Conservation (phyloP, 495 filamentous ascomycete genomes). For the Chlorociboria aeruginascens region DNA sequence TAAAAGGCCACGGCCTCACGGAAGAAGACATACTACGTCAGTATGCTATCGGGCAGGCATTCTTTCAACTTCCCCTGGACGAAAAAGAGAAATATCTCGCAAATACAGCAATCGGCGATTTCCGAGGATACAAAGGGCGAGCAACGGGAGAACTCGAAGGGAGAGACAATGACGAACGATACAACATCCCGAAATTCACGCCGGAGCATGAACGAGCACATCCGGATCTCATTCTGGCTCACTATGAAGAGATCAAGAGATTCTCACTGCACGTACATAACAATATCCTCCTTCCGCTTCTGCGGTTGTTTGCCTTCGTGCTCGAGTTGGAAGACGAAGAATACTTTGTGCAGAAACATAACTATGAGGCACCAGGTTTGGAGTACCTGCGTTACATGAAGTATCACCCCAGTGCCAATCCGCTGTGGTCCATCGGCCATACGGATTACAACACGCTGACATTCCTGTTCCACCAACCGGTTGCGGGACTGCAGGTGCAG, state of each 20-base stretch:
- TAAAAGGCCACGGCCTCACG: constrained; percentile 40
- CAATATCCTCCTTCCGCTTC: constrained; percentile 31
- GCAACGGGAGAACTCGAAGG: constrained; percentile 20
- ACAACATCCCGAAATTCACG: constrained; percentile 44
- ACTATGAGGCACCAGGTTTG: constrained; percentile 32
- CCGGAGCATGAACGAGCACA: constrained; percentile 30
- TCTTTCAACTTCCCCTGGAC: constrained; percentile 41
- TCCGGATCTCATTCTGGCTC: constrained; percentile 27
- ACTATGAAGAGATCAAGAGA: constrained; percentile 31
- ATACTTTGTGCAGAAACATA: constrained; percentile 35
- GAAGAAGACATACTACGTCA: constrained; percentile 45
- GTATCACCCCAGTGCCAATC: constrained; percentile 25
- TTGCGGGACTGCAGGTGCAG: constrained; percentile 38
- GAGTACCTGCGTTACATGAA: constrained; percentile 45
- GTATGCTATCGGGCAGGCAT: constrained; percentile 40
- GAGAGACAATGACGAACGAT: constrained; percentile 42
- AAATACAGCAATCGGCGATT: constrained; percentile 33
- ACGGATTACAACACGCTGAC: constrained; percentile 42
- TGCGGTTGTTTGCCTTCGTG: constrained; percentile 35
- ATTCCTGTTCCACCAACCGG: constrained; percentile 39
- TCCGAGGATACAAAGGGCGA: constrained; percentile 29
- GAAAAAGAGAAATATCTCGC: constrained; percentile 41
- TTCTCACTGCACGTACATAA: constrained; percentile 36
- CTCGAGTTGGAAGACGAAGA: constrained; percentile 39
- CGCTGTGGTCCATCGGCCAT: constrained; percentile 27